Conservation (phyloP, 1,139 yeast species). For the Debaryomyces subglobosus region DNA sequence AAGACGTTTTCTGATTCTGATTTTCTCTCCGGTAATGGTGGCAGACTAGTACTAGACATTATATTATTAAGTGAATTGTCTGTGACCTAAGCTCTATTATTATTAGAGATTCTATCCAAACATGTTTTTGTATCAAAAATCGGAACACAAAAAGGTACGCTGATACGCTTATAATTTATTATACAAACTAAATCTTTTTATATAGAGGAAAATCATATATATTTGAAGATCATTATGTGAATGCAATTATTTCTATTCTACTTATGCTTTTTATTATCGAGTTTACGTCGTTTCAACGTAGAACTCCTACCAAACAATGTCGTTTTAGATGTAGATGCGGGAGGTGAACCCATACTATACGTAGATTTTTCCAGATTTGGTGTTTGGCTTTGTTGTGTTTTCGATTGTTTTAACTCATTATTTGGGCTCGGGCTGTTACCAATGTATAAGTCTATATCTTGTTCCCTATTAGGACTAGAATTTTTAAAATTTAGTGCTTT, state of each 20-base stretch:
- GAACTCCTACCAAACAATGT: background rate
- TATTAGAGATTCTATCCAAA: background rate
- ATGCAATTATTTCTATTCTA: slow-evolving; percentile 1
- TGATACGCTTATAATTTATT: background rate
- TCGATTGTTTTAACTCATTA: background rate
- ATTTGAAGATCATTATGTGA: background rate
- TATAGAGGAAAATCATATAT: background rate
- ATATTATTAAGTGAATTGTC: background rate
- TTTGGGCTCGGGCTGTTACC: background rate
- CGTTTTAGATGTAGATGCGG: background rate
- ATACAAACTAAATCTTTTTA: background rate
- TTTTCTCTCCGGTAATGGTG: slow-evolving; percentile 9
- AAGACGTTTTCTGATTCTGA: background rate
- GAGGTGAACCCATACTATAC: background rate
- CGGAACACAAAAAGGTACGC: slow-evolving; percentile 3
- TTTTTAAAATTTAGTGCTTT: background rate
- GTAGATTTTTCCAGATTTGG: background rate
- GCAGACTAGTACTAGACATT: slow-evolving; percentile 2
- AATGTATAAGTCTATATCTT: background rate
- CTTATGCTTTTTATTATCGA: background rate
- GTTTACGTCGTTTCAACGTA: slow-evolving; percentile 6
- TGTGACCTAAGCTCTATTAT: background rate
- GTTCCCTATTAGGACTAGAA: background rate
- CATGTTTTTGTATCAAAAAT: background rate
- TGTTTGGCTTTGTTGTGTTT: background rate